phyloP scores from a whole-genome alignment of 2,329 filamentous ascomycete species.

The Botryotinia convoluta region DNA sequence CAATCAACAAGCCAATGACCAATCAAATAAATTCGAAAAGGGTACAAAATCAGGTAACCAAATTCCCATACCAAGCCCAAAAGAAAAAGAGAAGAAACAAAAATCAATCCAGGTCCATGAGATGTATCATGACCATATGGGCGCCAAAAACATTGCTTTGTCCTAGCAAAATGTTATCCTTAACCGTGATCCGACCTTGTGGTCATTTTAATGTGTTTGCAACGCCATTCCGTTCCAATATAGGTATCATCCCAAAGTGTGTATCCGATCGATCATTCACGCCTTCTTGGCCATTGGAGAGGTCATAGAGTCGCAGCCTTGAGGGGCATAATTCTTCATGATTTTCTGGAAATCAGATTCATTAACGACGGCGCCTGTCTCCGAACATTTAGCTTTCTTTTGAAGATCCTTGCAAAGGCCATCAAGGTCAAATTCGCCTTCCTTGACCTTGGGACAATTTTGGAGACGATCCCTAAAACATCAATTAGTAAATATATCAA shows the following conservation, averaged over 20 bases:
- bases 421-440: slow-evolving; percentile 90
- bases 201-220: slow-evolving; percentile 15
- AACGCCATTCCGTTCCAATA: slow-evolving; percentile 14
- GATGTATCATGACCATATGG: slow-evolving; percentile 4
- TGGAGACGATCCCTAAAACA: slow-evolving; percentile 79
- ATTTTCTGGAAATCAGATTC: slow-evolving; percentile 84
- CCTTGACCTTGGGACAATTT: slow-evolving; percentile 81
- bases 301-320: neutral
- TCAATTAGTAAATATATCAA: slow-evolving; percentile 5
- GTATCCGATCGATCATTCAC: slow-evolving; percentile 6
- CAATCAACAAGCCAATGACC: neutral
- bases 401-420: slow-evolving; percentile 88
- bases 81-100: neutral
- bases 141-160: slow-evolving; percentile 11
- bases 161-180: slow-evolving; percentile 15
- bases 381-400: slow-evolving; percentile 93
- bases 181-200: slow-evolving; percentile 14
- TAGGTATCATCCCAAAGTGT: slow-evolving; percentile 7
- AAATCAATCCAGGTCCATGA: slow-evolving; percentile 11
- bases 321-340: slow-evolving; percentile 46
- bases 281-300: neutral
- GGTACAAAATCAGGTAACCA: neutral
- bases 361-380: slow-evolving; percentile 83
- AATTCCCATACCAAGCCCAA: neutral
- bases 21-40: neutral